Percentiles rank a stretch among this genome's conserved stretches.
phyloP scores from a whole-genome alignment of 202 grass and related monocot species.

The Panicum virgatum region DNA sequence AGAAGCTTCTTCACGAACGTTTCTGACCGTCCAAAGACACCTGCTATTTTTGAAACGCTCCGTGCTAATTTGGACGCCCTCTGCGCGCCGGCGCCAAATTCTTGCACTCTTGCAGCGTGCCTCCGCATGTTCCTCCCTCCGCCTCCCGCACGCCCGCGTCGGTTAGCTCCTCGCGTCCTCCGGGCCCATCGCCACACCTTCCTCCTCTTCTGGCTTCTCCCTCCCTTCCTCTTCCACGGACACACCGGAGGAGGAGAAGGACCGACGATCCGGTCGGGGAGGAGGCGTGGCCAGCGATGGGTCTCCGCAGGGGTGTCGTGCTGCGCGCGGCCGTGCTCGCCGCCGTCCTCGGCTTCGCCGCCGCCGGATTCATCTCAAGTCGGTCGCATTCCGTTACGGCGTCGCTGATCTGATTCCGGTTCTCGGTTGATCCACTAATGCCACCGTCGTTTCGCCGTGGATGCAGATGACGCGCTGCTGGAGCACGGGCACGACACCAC shows the following conservation, averaged over 20 bases:
- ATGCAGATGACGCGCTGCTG: slow-evolving; percentile 60
- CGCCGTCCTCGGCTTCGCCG: slow-evolving; percentile 26
- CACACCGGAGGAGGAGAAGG: slow-evolving; percentile 30
- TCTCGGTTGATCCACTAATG: not conserved
- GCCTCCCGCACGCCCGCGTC: not conserved
- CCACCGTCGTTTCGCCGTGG: not conserved
- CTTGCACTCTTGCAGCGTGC: slow-evolving; percentile 8
- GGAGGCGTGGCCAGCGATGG: slow-evolving; percentile 43
- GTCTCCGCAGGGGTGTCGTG: slow-evolving; percentile 20
- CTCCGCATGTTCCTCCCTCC: not conserved
- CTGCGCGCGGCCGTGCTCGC: slow-evolving; percentile 43
- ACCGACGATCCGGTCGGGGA: not conserved
- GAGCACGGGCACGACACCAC: slow-evolving; percentile 30
- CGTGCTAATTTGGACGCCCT: slow-evolving; percentile 16
- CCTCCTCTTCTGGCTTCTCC: not conserved
- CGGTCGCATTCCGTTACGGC: not conserved
- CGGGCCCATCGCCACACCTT: slow-evolving; percentile 12
- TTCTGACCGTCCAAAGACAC: slow-evolving; percentile 8
- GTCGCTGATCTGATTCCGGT: not conserved
- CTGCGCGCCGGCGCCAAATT: slow-evolving; percentile 26
- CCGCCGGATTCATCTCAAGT: slow-evolving; percentile 74
- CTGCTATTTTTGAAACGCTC: slow-evolving; percentile 43
- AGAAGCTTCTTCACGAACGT: not conserved
- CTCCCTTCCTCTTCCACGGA: slow-evolving; percentile 6
- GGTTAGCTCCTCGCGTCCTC: not conserved